Base-by-base conservation (phyloP, 305 asterid genomes). In the Plantago coronopus region DNA sequence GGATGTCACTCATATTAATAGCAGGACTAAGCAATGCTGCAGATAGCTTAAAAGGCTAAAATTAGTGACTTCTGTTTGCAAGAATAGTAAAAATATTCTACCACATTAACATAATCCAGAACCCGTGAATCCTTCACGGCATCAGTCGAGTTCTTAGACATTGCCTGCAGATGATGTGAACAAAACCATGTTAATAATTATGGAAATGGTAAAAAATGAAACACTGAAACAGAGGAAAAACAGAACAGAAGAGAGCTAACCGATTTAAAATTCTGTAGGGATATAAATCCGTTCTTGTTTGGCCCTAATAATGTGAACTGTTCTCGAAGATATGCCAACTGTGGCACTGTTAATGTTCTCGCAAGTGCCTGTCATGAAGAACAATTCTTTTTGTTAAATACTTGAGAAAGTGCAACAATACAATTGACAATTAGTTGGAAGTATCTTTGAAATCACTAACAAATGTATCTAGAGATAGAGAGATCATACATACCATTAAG, bases 71-170 rank as follows among this genome's bases (percentile, higher is more conserved):
- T 31, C 0, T 55, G 22, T 34, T 12, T 31, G 22, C 60, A 23
- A 47, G 59, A 66, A n/a, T 62, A 7, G 48, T 19, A 27, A 56
- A 54, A 18, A 43, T 49, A 5, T 5, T 42, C 69, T 71, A 93
- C 99, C 94, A 83, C 79, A 70, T 64, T 80, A 38, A 81, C 95
- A 70, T 80, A 93, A 50, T 93, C 99, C 2, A 81, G 62, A 64
- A 93, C 96, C 61, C 94, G 81, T 0, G 99, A 85, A 71, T 93
- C 99, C 77, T 83, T 89, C 83, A 89, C 76, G 21, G 97, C 99
- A 72, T 93, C 95, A 1, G 99, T 93, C n/a, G 83, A 78, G 71
- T 62, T 70, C 84, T 77, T 89, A 38, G 80, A 58, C 69, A 82
- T 78, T 61, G 93, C 93, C 99, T 93, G 78, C 61, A 43, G 57